Conservation (phyloP, 2,329 filamentous ascomycete genomes). For the Venturia pyrina region DNA sequence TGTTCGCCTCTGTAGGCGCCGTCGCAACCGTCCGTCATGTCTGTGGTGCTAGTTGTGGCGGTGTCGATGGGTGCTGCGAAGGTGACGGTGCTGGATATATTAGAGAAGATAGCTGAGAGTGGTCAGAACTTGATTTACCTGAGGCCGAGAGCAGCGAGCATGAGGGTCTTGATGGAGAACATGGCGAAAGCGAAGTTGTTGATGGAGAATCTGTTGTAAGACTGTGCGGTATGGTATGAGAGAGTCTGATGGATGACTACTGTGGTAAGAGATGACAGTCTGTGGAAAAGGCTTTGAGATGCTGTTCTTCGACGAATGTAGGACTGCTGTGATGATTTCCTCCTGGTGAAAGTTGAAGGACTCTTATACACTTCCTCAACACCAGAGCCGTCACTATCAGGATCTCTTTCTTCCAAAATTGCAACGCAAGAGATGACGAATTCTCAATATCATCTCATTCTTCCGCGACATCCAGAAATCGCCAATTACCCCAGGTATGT, state of each 20-base stretch:
- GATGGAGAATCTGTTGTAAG: background rate
- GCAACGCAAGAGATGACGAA: background rate
- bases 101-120: background rate
- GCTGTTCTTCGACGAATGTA: background rate
- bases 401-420: background rate
- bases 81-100: background rate
- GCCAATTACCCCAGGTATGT: background rate
- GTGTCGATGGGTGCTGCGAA: slow-evolving; percentile 4
- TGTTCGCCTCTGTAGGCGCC: slow-evolving; percentile 4
- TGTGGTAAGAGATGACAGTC: background rate
- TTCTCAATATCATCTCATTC: background rate
- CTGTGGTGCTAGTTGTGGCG: background rate
- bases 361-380: background rate
- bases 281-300: background rate
- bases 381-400: background rate
- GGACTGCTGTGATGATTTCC: background rate
- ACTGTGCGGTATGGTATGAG: background rate
- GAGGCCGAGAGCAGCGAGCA: background rate
- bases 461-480: background rate
- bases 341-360: background rate
- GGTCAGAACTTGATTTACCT: background rate
- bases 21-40: background rate
- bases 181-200: background rate
- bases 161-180: background rate
- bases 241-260: background rate